Base-by-base conservation (phyloP, 306 rosid genomes). In the Myrica gale region DNA sequence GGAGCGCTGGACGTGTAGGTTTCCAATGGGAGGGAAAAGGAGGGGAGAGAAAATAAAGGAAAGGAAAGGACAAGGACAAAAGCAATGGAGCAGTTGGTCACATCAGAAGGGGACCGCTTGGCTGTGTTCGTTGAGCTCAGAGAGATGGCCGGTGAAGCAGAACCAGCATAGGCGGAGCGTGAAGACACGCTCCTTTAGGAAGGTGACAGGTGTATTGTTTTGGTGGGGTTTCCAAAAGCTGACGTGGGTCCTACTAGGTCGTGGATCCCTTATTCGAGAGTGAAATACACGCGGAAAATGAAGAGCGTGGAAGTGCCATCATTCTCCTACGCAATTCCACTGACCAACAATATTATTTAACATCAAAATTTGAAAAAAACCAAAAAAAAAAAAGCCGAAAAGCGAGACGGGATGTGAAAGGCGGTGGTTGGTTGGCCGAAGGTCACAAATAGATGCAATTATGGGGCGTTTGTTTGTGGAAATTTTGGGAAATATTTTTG, bases 21-120 rank as follows among this genome's bases (percentile, higher is more conserved):
- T 78, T 68, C 74, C 45, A 74, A 47, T 19, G 71, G 42, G 42
- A 74, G 46, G 15, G 44, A 61, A 26, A 68, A 17, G 5, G 26
- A 20, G 17, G 20, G 20, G 1, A 26, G 1, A 26, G 32, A 26
- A 26, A 26, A 26, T 26, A 17, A 69, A 62, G 26, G 76, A 71
- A 23, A 74, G 52, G 50, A 60, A 62, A 55, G 44, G 46, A 17
- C 52, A 20, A 15, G 4, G 78, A 79, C 51, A 86, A 63, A 56
- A 6, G 84, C 84, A 71, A 82, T 73, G 89, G 80, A 82, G 88
- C 79, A 81, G 88, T 89, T 84, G 90, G 87, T 86, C 90, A 84
- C 85, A 77, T 85, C 85, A 52, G 16, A 68, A 66, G 85, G 90
- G 86, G 84, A 77, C 90, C 85, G 65, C 78, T 76, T 71, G 20